Conservation (phyloP, 106 monocot genomes). For the Acanthochlamys bracteata region DNA sequence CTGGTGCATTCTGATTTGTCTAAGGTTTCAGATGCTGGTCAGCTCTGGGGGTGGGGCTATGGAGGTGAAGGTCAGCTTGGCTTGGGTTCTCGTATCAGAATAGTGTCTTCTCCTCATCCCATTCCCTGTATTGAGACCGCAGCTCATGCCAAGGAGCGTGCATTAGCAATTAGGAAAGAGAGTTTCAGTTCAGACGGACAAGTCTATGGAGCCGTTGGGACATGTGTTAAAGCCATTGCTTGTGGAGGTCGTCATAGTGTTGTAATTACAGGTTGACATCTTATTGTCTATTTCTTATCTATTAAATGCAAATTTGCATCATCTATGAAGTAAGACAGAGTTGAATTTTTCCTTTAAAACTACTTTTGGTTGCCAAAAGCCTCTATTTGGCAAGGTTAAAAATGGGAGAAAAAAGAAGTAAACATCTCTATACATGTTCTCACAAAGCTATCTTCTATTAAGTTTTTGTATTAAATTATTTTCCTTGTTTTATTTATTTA, state of each 20-base stretch:
- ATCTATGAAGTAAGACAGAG: too few relatives aligned
- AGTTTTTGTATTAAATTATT: too few relatives aligned
- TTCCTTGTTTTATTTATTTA: too few relatives aligned
- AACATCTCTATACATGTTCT: too few relatives aligned
- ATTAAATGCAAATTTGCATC: too few relatives aligned
- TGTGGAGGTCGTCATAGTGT: conserved; percentile 99
- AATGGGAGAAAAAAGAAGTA: too few relatives aligned
- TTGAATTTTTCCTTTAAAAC: too few relatives aligned
- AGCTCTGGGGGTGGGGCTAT: conserved; percentile 99
- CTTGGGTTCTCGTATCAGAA: conserved; percentile 78
- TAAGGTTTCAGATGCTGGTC: conserved; percentile 84
- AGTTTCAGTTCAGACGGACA: conserved; percentile 34
- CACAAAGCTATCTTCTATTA: too few relatives aligned
- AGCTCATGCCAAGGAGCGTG: conserved; percentile 40
- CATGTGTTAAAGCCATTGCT: conserved; percentile 76
- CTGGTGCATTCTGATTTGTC: conserved; percentile 19
- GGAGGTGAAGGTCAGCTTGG: conserved; percentile 99
- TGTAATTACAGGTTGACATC: conserved; percentile 69
- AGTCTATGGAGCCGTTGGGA: conserved; percentile 31
- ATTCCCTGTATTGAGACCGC: conserved; percentile 72
- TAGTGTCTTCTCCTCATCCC: conserved; percentile 83
- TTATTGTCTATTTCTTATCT: too few relatives aligned
- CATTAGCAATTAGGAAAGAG: conserved; percentile 25
- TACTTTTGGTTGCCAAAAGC: too few relatives aligned
- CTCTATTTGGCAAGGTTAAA: too few relatives aligned